These are phyloP conservation scores for Arthrinium phaeospermum DNA, from an alignment of 2,329 filamentous ascomycete species.

Conservation along the genomic window DNA sequence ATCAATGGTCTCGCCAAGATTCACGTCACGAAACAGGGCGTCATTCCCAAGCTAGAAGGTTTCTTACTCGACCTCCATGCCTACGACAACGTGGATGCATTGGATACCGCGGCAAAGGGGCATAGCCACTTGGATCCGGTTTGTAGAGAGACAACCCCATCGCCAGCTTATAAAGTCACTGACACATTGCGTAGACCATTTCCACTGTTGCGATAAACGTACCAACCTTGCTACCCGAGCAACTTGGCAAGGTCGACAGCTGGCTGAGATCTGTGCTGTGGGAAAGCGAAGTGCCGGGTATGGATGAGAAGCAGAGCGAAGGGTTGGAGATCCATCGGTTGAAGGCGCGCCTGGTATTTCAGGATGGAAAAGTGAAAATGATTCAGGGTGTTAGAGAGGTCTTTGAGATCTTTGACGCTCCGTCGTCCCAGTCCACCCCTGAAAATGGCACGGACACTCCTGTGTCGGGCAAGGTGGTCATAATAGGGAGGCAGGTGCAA, in stretches of 20 bases:
- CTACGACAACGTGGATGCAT: constrained; percentile 79
- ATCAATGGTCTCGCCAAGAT: constrained; percentile 92
- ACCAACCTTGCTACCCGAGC: constrained; percentile 59
- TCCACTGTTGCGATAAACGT: constrained; percentile 79
- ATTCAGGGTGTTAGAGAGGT: constrained; percentile 92
- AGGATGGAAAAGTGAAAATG: constrained; percentile 71
- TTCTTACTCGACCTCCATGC: constrained; percentile 89
- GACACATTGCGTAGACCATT: constrained; percentile 66
- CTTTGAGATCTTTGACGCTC: constrained; percentile 83
- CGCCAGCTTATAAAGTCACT: not conserved
- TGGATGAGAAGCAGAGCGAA: constrained; percentile 39
- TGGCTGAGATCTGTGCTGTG: constrained; percentile 88
- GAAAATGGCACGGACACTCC: constrained; percentile 27
- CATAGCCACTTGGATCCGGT: constrained; percentile 92
- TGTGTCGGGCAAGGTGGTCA: constrained; percentile 62
- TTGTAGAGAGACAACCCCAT: constrained; percentile 37
- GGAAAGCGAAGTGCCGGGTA: constrained; percentile 69
- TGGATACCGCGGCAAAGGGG: constrained; percentile 76
- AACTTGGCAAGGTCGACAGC: constrained; percentile 71
- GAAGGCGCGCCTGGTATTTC: constrained; percentile 77
- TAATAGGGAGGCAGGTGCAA: constrained; percentile 65
- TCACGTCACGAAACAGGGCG: constrained; percentile 79
- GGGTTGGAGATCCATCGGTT: constrained; percentile 83
- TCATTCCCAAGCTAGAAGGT: constrained; percentile 82
- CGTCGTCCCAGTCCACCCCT: constrained; percentile 30